A percentile compares a stretch with the other conserved stretches of the same genome.
phyloP scores from a whole-genome alignment of 495 filamentous ascomycete genomes.

The Aspergillus homomorphus region DNA sequence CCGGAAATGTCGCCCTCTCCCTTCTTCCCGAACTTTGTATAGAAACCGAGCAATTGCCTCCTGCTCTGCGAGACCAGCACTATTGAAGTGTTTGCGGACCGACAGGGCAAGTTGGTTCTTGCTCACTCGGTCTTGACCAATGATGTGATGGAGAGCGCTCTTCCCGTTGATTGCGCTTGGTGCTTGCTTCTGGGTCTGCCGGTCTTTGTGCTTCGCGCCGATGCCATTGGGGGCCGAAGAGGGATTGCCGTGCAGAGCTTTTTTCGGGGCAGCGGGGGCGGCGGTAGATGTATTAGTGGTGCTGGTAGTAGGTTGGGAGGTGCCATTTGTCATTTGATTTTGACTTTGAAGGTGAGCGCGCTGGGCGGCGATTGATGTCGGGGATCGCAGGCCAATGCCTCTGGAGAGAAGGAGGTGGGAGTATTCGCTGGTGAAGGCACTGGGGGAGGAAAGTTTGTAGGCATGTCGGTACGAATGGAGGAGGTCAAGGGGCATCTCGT shows the following conservation, averaged over 20 bases:
- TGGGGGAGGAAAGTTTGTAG: slow-evolving; percentile 68
- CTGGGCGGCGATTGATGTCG: slow-evolving; percentile 44
- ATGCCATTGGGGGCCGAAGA: slow-evolving; percentile 15
- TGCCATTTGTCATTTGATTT: slow-evolving; percentile 1
- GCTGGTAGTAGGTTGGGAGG: slow-evolving; percentile 11
- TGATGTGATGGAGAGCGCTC: slow-evolving; percentile 31
- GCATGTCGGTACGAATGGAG: slow-evolving; percentile 79
- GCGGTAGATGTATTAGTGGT: slow-evolving; percentile 6
- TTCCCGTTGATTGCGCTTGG: slow-evolving; percentile 19
- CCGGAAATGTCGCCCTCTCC: slow-evolving; percentile 42
- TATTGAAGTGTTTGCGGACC: slow-evolving; percentile 89
- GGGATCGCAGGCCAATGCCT: slow-evolving; percentile 61
- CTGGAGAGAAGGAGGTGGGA: slow-evolving; percentile 69
- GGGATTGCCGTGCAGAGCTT: slow-evolving; percentile 10
- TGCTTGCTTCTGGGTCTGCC: slow-evolving; percentile 11
- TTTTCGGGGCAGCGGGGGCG: slow-evolving; percentile 4
- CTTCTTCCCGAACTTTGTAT: slow-evolving; percentile 68
- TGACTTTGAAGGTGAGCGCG: slow-evolving; percentile 28
- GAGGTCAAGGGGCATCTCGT: slow-evolving; percentile 64
- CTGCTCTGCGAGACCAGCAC: slow-evolving; percentile 75
- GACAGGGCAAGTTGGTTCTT: slow-evolving; percentile 77
- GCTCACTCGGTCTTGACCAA: slow-evolving; percentile 57
- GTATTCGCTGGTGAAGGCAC: slow-evolving; percentile 65
- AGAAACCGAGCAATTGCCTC: slow-evolving; percentile 85
- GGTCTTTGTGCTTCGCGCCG: slow-evolving; percentile 11